Evolutionary conservation across 2,329 filamentous ascomycete genomes (phyloP).

Genomic region (Colletotrichum falcatum): DNA sequence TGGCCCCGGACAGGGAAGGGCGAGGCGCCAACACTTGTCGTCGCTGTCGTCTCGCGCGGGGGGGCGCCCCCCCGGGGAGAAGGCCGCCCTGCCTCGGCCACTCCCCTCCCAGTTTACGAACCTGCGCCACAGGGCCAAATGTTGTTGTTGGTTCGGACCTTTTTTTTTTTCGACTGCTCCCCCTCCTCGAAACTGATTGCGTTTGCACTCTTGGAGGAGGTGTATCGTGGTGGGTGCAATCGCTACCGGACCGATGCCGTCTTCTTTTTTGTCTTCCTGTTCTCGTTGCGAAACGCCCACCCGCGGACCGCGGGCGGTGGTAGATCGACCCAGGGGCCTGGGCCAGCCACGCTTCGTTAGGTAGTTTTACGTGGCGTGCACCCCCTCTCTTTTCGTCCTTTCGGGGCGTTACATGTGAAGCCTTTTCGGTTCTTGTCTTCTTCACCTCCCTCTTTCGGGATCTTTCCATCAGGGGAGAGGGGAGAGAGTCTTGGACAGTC

Average conservation of each 20-base stretch:
- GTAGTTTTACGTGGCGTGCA: too few species aligned
- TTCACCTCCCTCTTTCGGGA: neutral
- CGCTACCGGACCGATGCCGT: neutral
- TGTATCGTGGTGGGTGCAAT: neutral
- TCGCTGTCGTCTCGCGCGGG: too few species aligned
- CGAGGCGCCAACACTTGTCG: neutral
- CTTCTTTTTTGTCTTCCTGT: neutral
- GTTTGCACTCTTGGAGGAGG: neutral
- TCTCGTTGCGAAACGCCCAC: neutral
- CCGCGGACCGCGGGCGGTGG: neutral
- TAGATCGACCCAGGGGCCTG: constrained; percentile 23
- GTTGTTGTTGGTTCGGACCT: neutral
- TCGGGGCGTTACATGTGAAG: neutral
- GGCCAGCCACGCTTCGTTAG: neutral
- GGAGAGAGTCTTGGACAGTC: neutral
- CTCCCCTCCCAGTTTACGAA: neutral
- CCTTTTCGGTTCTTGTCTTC: neutral
- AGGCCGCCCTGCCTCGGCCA: neutral
- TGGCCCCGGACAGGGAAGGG: neutral
- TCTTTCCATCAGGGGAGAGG: neutral
- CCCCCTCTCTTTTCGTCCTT: too few species aligned
- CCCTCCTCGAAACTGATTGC: neutral
- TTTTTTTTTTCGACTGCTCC: neutral
- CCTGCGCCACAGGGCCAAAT: neutral
- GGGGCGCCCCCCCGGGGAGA: too few species aligned